phyloP scores from a whole-genome alignment of 495 filamentous ascomycete genomes.

The Parathielavia appendiculata region DNA sequence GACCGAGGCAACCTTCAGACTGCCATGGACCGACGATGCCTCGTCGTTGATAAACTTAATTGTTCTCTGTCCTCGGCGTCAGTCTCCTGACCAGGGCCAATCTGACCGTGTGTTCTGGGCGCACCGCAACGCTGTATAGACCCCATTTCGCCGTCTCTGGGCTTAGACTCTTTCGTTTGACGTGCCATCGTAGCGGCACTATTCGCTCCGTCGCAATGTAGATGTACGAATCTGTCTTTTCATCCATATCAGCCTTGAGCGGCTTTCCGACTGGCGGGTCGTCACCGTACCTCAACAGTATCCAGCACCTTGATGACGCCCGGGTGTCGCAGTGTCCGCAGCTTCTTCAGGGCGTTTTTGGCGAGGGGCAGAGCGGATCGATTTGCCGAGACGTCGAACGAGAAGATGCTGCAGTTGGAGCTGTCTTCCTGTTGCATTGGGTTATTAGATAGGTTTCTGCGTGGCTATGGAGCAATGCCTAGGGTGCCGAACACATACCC shows the following conservation, averaged over 20 bases:
- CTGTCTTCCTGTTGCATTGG: conserved; percentile 68
- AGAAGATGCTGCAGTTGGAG: conserved; percentile 90
- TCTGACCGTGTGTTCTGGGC: conserved; percentile 14
- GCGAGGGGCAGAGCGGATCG: conserved; percentile 77
- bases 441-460: conserved; percentile 4
- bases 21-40: conserved; percentile 84
- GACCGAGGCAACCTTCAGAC: conserved; percentile 74
- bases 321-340: conserved; percentile 86
- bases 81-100: conserved; percentile 4
- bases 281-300: conserved; percentile 76
- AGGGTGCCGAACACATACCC: conserved; percentile 49
- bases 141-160: conserved; percentile 96
- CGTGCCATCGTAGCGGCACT: conserved; percentile 77
- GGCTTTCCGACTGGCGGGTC: not conserved
- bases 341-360: conserved; percentile 86
- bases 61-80: conserved; percentile 57
- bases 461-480: not conserved
- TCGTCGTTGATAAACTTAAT: conserved; percentile 95
- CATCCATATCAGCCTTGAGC: conserved; percentile 11
- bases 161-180: conserved; percentile 74
- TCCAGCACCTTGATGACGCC: conserved; percentile 90
- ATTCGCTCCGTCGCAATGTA: conserved; percentile 94
- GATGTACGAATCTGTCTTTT: conserved; percentile 80
- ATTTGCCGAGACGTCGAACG: conserved; percentile 79
- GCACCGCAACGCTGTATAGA: conserved; percentile 74